Evolutionary conservation across 1,139 yeast species (phyloP), one percentile per base, ranked within the genome.

Genomic region (Hemisphaericaspora subhashii): DNA sequence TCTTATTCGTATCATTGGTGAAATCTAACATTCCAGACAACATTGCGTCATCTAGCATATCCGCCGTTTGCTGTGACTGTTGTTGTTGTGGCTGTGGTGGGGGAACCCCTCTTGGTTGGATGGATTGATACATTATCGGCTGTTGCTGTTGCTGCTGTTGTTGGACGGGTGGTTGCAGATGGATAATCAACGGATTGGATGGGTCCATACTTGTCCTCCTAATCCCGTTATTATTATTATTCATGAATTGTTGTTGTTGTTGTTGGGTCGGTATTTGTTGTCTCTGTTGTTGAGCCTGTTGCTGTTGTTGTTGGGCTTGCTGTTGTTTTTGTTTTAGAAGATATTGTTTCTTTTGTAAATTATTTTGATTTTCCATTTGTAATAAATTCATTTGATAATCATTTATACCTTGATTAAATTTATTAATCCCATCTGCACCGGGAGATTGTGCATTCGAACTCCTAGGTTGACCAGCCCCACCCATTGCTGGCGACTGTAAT

Each of bases 321-420:
- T 48, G 50, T 22, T 42, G 54, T 41, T 54, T 59, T 33, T 57
- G 60, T 40, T 54, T 53, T 46, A 55, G 43, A 39, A 57, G 36
- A 33, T 52, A 53, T 39, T 58, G 64, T 24, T 55, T 55, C 43
- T 55, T 51, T 37, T 58, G 65, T 28, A 54, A 34, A 40, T 57
- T 53, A 37, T 58, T 58, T 38, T 57, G 64, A 41, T 54, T 54
- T 24, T 58, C 64, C 62, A 58, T 57, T 33, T 55, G 50, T 32
- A 55, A 41, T 28, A 59, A 42, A 37, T 54, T 60, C 44, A 52
- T 42, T 41, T 60, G 65, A 41, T 58, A 58, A 23, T 58, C 64
- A 33, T 44, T 55, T 11, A 57, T 44, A 3, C 58, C 55, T 25
- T 55, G 51, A 36, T 39, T 44, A 22, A 35, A 40, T 24, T 35